Conservation (phyloP, 495 filamentous ascomycete species). For the Aspergillus sclerotiicarbonarius region DNA sequence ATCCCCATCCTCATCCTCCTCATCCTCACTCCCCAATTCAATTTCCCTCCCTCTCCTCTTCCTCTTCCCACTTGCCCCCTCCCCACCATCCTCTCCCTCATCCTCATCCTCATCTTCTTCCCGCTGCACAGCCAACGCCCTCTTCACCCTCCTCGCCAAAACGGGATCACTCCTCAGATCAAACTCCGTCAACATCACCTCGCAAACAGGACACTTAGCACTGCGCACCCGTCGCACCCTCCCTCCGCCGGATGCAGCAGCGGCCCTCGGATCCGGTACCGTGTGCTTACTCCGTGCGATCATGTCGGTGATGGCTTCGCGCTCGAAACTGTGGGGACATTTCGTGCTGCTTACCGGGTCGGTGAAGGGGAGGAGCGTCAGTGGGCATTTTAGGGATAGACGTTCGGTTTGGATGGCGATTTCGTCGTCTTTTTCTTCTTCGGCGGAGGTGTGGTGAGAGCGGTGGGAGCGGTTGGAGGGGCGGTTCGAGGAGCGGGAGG, state of each 20-base stretch:
- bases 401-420: constrained; percentile 68
- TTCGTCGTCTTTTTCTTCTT: constrained; percentile 52
- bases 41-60: constrained; percentile 21
- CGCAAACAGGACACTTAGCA: constrained; percentile 52
- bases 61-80: constrained; percentile 1
- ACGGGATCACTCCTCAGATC: constrained; percentile 46
- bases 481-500: constrained; percentile 13
- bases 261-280: constrained; percentile 23
- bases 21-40: constrained; percentile 27
- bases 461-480: constrained; percentile 20
- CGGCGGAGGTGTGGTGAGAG: neutral
- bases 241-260: neutral
- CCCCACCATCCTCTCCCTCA: constrained; percentile 4
- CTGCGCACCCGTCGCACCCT: constrained; percentile 22
- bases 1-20: constrained; percentile 20
- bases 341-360: constrained; percentile 72
- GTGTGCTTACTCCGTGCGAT: constrained; percentile 41
- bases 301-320: constrained; percentile 64
- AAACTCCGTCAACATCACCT: constrained; percentile 32
- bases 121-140: constrained; percentile 32
- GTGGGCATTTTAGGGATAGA: constrained; percentile 71
- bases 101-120: constrained; percentile 31
- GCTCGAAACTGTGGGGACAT: constrained; percentile 84
- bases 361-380: constrained; percentile 71
- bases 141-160: constrained; percentile 40